Percentiles rank a stretch among this genome's conserved stretches.
Conservation (phyloP, 2,329 filamentous ascomycete species). For the Emmonsia crescens region DNA sequence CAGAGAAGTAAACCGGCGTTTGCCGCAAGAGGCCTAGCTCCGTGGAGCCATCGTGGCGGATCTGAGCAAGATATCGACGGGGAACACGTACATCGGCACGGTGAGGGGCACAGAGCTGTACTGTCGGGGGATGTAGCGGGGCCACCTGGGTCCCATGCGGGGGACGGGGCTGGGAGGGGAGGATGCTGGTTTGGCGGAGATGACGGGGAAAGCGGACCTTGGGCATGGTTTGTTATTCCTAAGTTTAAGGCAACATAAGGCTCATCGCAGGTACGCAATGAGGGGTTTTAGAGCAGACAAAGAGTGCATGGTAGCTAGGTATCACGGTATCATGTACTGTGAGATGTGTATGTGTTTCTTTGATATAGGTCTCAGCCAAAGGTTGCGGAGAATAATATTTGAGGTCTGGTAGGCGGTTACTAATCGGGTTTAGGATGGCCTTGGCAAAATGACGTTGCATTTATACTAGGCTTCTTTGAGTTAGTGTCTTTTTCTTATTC, state of each 20-base stretch:
- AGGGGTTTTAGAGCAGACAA: not conserved
- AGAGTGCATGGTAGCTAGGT: not conserved
- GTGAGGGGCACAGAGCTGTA: not conserved
- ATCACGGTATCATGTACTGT: not conserved
- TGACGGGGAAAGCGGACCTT: not conserved
- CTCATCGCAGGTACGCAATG: not conserved
- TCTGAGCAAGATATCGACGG: conserved; percentile 1
- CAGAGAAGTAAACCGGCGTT: conserved; percentile 20
- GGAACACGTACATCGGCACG: not conserved
- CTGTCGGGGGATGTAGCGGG: not conserved
- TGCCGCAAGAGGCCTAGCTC: conserved; percentile 8
- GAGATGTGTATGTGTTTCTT: not conserved
- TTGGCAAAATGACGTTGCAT: not conserved
- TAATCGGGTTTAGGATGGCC: not conserved
- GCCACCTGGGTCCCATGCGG: not conserved
- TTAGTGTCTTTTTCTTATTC: not conserved
- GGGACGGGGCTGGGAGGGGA: not conserved
- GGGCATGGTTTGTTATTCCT: not conserved
- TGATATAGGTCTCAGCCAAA: not conserved
- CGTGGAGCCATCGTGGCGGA: not conserved
- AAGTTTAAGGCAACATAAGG: not conserved
- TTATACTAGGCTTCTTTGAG: not conserved
- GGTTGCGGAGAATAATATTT: not conserved
- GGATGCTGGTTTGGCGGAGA: not conserved
- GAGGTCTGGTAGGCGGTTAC: not conserved